Evolutionary conservation across 768 basidiomycete genomes (phyloP).

Genomic region (Cystobasidium ongulense): DNA sequence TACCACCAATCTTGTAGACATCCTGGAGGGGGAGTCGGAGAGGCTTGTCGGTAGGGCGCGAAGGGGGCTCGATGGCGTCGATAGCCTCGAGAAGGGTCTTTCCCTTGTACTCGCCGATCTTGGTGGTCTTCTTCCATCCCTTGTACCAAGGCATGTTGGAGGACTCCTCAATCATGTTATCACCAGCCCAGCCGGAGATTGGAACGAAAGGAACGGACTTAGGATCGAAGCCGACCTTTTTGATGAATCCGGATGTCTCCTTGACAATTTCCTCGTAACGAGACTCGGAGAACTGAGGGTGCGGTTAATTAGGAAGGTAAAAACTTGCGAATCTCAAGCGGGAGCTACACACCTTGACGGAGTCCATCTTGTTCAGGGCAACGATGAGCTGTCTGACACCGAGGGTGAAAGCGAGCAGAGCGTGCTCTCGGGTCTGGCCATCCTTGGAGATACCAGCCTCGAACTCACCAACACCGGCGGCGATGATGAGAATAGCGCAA

Average conservation of each 20-base stretch:
- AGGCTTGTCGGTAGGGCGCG: slow-evolving; percentile 96
- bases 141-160: slow-evolving; percentile 98
- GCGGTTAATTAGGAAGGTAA: background rate
- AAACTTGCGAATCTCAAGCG: background rate
- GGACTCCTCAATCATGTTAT: slow-evolving; percentile 99
- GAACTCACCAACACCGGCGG: slow-evolving; percentile 98
- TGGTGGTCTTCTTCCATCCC: slow-evolving; percentile 97
- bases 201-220: slow-evolving; percentile 97
- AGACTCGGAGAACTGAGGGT: slow-evolving; percentile 87
- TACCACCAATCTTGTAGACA: slow-evolving; percentile 99
- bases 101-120: slow-evolving; percentile 85
- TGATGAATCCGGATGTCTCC: slow-evolving; percentile 48
- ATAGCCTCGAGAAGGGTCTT: slow-evolving; percentile 99
- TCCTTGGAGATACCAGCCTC: slow-evolving; percentile 99
- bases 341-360: slow-evolving; percentile 56
- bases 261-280: slow-evolving; percentile 76
- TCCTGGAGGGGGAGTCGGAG: slow-evolving; percentile 99
- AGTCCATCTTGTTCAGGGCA: slow-evolving; percentile 99
- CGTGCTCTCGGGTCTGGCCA: slow-evolving; percentile 99
- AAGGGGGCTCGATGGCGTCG: slow-evolving; percentile 96
- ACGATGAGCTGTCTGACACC: slow-evolving; percentile 99
- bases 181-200: slow-evolving; percentile 99
- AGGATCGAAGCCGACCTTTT: slow-evolving; percentile 93
- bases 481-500: slow-evolving; percentile 99
- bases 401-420: slow-evolving; percentile 97